Base-by-base conservation (phyloP, 2,329 filamentous ascomycete genomes). In the Aspergillus hiratsukae region DNA sequence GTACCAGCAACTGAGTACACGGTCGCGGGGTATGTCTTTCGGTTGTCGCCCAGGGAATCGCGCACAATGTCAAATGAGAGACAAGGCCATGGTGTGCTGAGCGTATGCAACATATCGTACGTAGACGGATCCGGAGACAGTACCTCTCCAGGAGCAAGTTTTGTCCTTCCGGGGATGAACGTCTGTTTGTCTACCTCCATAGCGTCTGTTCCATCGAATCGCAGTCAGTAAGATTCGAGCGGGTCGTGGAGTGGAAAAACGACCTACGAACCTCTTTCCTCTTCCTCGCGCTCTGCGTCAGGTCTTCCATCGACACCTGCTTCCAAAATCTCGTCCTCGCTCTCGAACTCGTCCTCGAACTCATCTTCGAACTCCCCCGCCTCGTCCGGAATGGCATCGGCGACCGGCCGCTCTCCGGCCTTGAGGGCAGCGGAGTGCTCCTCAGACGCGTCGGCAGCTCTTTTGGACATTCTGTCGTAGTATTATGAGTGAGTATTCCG, bases 331-430 rank as follows among this genome's bases (percentile, higher is more conserved):
- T 97, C 92, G 72, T 97, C 92, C 67, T 89, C 87, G 66, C 86
- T 96, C 80, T 97, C 92, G 65, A 93, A 97, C 70, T 97, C 93
- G 76, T 97, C 94, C 70, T 96, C 94, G 61, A 95, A 97, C 64
- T 97, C 89, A 64, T 84, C 82, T 66, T 89, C 85, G 52, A 89
- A 81, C 57, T 88, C 88, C 61, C 82, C 80, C 58, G 76, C 79
- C 55, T 85, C 82, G 61, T 81, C 76, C 62, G 80, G 73, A 71
- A 75, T 76, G 61, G 71, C 71, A 53, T 77, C 73, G 51, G 72
- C 70, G 61, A 83, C 74, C 58, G 84, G 84, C 31, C 84, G 78
- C 59, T 84, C 82, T 57, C 84, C 85, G 59, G 81, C 80, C 73
- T 87, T 87, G 65, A 87, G 80, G 43, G 82, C 75, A 58, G 80